Evolutionary conservation across 768 basidiomycete genomes (phyloP).

Genomic region (Crucibulum laeve): DNA sequence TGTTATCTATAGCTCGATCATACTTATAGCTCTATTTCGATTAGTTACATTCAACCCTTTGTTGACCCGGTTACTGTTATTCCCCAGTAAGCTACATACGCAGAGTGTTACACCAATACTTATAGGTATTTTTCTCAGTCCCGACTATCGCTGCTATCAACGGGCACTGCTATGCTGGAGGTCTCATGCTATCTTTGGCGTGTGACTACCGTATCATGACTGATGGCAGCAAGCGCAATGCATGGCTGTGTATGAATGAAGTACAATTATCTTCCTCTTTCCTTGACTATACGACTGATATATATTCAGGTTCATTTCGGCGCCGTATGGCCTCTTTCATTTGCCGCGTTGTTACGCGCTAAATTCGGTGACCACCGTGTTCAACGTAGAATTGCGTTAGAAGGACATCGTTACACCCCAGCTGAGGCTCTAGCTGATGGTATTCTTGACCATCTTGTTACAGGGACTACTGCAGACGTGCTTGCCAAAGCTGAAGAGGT

Average conservation of each 20-base stretch:
- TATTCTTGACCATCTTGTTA: constrained; percentile 67
- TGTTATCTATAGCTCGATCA: constrained; percentile 2
- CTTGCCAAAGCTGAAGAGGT: constrained; percentile 61
- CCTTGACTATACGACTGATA: not conserved
- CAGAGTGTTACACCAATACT: not conserved
- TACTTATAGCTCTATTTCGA: constrained; percentile 5
- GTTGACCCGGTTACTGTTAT: constrained; percentile 61
- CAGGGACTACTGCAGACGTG: constrained; percentile 55
- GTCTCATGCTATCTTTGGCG: constrained; percentile 69
- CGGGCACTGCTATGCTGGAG: constrained; percentile 85
- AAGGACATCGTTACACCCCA: constrained; percentile 77
- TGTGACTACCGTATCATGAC: constrained; percentile 93
- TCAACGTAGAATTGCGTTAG: constrained; percentile 71
- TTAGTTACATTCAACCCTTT: constrained; percentile 75
- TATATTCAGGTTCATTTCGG: constrained; percentile 71
- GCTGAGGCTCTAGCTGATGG: constrained; percentile 62
- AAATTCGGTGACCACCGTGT: constrained; percentile 59
- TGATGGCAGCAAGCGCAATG: constrained; percentile 69
- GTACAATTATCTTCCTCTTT: constrained; percentile 25
- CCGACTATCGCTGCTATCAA: constrained; percentile 79
- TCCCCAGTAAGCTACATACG: constrained; percentile 54
- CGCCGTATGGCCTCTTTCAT: constrained; percentile 72
- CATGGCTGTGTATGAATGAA: constrained; percentile 94
- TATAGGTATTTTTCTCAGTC: constrained; percentile 36
- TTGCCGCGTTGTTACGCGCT: constrained; percentile 56